Base-by-base conservation (phyloP, 345 rosid genomes). In the Heritiera fomes region DNA sequence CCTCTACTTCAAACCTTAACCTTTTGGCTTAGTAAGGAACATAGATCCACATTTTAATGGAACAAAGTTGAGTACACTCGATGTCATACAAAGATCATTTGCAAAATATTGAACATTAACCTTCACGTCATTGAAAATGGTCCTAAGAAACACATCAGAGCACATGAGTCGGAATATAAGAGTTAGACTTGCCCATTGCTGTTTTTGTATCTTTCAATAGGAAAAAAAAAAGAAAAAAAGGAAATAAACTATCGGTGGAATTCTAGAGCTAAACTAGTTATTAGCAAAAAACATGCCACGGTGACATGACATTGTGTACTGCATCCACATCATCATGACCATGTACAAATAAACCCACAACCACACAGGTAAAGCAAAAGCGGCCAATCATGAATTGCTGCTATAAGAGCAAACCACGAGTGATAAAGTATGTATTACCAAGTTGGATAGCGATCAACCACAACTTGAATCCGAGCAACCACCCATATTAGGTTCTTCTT, bases 401-500 rank as follows among this genome's bases (percentile, higher is more conserved):
- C 15, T 52, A 38, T 11, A 65, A 7, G 74, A 55, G 11, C 50
- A 53, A 8, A 41, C 28, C 17, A 67, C 14, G 40, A 62, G 18
- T 30, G 15, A 46, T 20, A 60, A 71, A 28, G 50, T 7, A 17
- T 52, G 56, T 78, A 94, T 88, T 88, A 94, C 99, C 98, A 93
- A 66, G 95, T 91, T 59, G 98, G 99, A 86, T 97, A 97, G 62
- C 90, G 90, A 82, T 97, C 98, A 38, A 94, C 92, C 34, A 88
- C 89, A 77, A 93, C 93, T 86, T 94, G 98, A 95, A 94, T 97
- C 65, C 92, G 91, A 58, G 97, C 82, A 18, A 97, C 98, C 46
- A 97, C 99, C 99, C 99, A 97, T 83, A 94, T 94, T 78, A 97
- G 83, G 74, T 97, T 91, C 87, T 86, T 89, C 89, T 91, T 94